Evolutionary conservation across 768 basidiomycete genomes (phyloP).

Genomic region (Boletus reticulatus): DNA sequence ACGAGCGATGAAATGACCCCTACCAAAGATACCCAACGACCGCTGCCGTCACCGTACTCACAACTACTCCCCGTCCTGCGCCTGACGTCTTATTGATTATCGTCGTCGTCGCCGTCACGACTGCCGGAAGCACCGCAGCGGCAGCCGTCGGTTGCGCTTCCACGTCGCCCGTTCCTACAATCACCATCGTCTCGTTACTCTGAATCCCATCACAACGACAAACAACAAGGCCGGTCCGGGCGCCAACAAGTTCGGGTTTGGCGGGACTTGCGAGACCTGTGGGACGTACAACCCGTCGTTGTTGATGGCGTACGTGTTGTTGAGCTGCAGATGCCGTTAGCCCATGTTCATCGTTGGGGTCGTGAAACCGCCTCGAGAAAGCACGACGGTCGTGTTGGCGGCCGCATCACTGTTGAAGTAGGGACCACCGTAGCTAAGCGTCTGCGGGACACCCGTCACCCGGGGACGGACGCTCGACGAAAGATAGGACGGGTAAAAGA

Average conservation of each 20-base stretch:
- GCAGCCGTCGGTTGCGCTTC: constrained; percentile 58
- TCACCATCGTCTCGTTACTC: constrained; percentile 72
- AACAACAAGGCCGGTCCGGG: constrained; percentile 87
- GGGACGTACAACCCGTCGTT: constrained; percentile 72
- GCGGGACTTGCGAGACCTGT: constrained; percentile 79
- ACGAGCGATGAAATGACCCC: neutral
- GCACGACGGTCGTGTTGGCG: constrained; percentile 68
- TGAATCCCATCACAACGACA: constrained; percentile 85
- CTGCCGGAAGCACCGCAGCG: constrained; percentile 40
- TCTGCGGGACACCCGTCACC: constrained; percentile 68
- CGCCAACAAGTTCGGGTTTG: constrained; percentile 82
- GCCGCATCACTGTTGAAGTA: constrained; percentile 79
- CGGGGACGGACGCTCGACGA: constrained; percentile 62
- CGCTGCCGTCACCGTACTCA: neutral
- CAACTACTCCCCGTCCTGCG: neutral
- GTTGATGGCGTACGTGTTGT: constrained; percentile 82
- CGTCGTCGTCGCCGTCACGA: constrained; percentile 18
- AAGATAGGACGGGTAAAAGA: constrained; percentile 93
- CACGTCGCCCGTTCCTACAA: constrained; percentile 77
- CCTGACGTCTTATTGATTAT: neutral
- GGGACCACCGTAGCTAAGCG: constrained; percentile 78
- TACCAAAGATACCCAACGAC: neutral
- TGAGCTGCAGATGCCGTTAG: constrained; percentile 76
- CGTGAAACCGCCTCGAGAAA: constrained; percentile 83
- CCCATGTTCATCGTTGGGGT: constrained; percentile 90